These are phyloP conservation scores for Yamadazyma scolyti DNA, from an alignment of 805 yeast genomes.

Conservation along the genomic window DNA sequence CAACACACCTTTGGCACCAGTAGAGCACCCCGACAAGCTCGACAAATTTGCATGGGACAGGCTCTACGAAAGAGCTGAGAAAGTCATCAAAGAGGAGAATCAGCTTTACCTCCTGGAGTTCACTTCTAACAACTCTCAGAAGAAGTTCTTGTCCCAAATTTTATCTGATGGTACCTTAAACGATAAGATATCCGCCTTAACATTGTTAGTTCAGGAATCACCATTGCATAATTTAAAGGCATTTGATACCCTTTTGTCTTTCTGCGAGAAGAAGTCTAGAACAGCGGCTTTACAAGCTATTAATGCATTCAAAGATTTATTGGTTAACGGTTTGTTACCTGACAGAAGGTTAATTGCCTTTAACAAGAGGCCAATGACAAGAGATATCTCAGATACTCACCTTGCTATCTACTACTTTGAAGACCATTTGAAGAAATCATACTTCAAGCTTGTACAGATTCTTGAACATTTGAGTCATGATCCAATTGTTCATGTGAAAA, in stretches of 20 bases:
- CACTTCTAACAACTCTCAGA: constrained; percentile 73
- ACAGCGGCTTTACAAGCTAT: constrained; percentile 90
- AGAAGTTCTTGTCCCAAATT: constrained; percentile 83
- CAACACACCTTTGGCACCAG: constrained; percentile 40
- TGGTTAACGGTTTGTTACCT: constrained; percentile 78
- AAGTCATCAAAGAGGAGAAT: constrained; percentile 67
- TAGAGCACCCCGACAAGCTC: constrained; percentile 30
- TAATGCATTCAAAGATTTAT: constrained; percentile 84
- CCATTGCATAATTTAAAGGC: constrained; percentile 88
- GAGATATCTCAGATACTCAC: constrained; percentile 38
- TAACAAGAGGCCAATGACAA: constrained; percentile 64
- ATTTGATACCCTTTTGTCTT: constrained; percentile 68
- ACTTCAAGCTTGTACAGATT: constrained; percentile 70
- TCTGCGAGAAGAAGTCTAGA: constrained; percentile 88
- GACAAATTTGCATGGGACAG: constrained; percentile 56
- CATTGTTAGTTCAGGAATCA: constrained; percentile 90
- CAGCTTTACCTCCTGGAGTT: constrained; percentile 67
- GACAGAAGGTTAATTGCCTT: constrained; percentile 79
- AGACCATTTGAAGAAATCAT: constrained; percentile 76
- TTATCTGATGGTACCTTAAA: constrained; percentile 88
- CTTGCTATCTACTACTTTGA: constrained; percentile 81
- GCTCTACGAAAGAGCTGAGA: constrained; percentile 63
- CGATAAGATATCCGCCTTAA: constrained; percentile 93
- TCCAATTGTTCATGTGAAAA: constrained; percentile 82
- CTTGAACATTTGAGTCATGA: constrained; percentile 86